Evolutionary conservation across 2,329 filamentous ascomycete genomes (phyloP), one percentile per base, ranked within the genome.

Genomic region (Pseudocercospora vitis): DNA sequence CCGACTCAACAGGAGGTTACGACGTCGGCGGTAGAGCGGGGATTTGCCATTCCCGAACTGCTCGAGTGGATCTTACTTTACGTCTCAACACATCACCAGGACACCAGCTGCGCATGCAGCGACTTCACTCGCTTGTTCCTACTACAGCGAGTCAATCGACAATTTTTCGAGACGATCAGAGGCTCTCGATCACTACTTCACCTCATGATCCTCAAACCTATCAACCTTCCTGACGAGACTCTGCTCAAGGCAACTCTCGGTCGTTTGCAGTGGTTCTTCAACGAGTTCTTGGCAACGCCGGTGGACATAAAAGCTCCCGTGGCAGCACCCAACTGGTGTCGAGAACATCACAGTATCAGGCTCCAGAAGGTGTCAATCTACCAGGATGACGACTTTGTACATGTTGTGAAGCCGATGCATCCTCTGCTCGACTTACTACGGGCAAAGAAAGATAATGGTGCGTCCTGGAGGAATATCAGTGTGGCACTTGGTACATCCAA

Each of bases 291-390:
- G 18, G 12, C 37, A 11, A 40, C 35, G 3, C 35, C 35, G 9
- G 18, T 40, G 18, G 35, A 42, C 37, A 42, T 26, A 12, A 42
- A 42, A 12, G 37, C 18, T 6, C 37, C 21, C 9, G 4, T 12
- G 18, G 37, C 7, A 18, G 24, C 14, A 14, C 16, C 14, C 7
- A 4, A 12, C 8, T 26, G 37, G 21, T 11, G 4, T 14, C 37
- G 37, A 42, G 37, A 42, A n/a, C 37, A 42, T 21, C 37, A 42
- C 37, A 24, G 37, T 12, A 42, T 42, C n/a, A 18, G 37, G n/a
- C 37, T 42, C 8, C 19, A 42, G 3, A 42, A 42, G n/a, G 8
- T 26, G 18, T 23, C n/a, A 7, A n/a, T 26, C 1, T 28, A 46
- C 19, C 14, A 29, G 11, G 26, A 5, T 19, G 9, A 16, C 12